Evolutionary conservation across 345 rosid genomes (phyloP), one percentile per base, ranked within the genome.

Genomic region (Syzygium aqueum): DNA sequence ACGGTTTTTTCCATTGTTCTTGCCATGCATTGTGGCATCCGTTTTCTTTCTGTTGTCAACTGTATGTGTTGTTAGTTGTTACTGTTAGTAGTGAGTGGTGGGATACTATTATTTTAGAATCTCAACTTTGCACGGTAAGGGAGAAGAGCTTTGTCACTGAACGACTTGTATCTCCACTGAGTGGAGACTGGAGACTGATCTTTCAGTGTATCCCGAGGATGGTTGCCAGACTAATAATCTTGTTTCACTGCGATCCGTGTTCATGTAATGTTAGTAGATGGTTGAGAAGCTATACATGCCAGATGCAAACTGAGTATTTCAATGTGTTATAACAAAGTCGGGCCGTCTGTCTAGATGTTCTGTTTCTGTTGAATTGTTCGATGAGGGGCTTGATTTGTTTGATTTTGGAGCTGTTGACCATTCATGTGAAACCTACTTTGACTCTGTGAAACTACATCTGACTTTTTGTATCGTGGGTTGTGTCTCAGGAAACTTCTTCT

Each of bases 401-500:
- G 53, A 19, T 0, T 51, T 50, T 27, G 37, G 43, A 52, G n/a
- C 54, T 33, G n/a, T 40, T 85, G 59, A 84, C 12, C 53, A 27
- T 84, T 50, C 37, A 33, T 84, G 23, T 8, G 43, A 14, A 49
- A 7, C 9, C 53, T 51, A 2, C 37, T 51, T 46, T 21, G 53
- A 25, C 53, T 3, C 22, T 46, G 50, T 85, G 67, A 85, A 85
- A 85, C 2, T 56, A 40, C 33, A 56, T 13, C 65, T 56, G 77
- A 40, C 46, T 53, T 53, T 51, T 51, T 57, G 40, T 56, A 40
- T 53, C 56, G 73, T 30, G 56, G 73, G 88, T 83, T 46, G 52
- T 52, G 23, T 83, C 84, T 53, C 85, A 87, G 89, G 89, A 87
- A 77, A 87, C 86, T 53, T 87, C 87, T 6, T 88, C 89, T 7